These are phyloP conservation scores for Mycena albidolilacea DNA, from an alignment of 768 basidiomycete species.

Conservation along the genomic window DNA sequence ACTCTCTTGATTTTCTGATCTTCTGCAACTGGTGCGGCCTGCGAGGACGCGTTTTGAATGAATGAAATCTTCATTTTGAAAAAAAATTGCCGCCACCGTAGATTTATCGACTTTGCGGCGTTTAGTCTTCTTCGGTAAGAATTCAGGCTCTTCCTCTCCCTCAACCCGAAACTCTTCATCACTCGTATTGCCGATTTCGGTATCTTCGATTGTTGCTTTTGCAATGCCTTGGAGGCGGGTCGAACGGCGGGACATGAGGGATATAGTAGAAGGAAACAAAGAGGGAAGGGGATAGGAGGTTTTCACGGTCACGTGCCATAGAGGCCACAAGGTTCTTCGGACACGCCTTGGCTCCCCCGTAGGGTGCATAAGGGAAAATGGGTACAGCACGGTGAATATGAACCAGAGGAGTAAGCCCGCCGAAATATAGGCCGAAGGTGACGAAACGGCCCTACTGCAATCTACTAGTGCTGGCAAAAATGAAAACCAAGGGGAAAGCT, in stretches of 20 bases:
- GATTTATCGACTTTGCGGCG: slow-evolving; percentile 26
- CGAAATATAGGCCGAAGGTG: too few relatives aligned
- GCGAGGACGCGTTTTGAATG: neutral
- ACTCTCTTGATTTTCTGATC: slow-evolving; percentile 27
- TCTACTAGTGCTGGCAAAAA: too few relatives aligned
- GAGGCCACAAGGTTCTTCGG: too few relatives aligned
- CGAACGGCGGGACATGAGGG: slow-evolving; percentile 30
- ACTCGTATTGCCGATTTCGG: neutral
- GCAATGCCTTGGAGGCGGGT: slow-evolving; percentile 6
- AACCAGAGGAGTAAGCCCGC: too few relatives aligned
- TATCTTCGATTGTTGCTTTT: neutral
- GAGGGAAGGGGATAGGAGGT: neutral
- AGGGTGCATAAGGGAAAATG: too few relatives aligned
- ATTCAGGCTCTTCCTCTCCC: slow-evolving; percentile 24
- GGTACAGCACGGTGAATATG: too few relatives aligned
- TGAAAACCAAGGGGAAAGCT: too few relatives aligned
- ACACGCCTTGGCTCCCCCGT: too few relatives aligned
- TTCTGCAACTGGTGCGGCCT: neutral
- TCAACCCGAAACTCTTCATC: slow-evolving; percentile 12
- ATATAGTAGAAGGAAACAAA: neutral
- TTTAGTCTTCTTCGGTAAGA: slow-evolving; percentile 17
- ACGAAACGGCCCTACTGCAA: too few relatives aligned
- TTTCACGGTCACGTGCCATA: neutral
- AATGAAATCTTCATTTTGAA: too few relatives aligned
- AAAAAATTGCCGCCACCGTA: neutral